Percentiles rank a stretch among this genome's conserved stretches.
Conservation (phyloP, 176 grass and related monocot species). For the Zea luxurians region DNA sequence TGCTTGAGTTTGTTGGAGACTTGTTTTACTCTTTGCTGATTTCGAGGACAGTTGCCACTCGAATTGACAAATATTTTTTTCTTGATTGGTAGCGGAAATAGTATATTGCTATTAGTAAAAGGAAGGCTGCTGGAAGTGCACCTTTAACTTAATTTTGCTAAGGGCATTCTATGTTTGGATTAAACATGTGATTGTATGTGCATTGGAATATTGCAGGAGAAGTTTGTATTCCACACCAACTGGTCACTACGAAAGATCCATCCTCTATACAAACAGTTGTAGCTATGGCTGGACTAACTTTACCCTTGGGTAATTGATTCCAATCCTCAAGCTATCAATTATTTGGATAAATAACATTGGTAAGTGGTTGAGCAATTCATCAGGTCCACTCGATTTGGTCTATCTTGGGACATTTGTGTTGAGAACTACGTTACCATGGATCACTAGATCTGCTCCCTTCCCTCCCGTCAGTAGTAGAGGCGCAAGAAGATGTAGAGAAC, state of each 20-base stretch:
- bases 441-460: no score
- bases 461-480: no score
- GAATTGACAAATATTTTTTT: not conserved
- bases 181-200: slow-evolving; percentile 13
- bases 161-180: slow-evolving; percentile 29
- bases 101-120: slow-evolving; percentile 4
- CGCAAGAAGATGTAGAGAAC: no score
- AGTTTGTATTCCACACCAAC: no score
- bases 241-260: no score
- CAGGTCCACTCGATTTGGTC: no score
- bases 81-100: not conserved
- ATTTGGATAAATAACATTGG: no score
- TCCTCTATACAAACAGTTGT: slow-evolving; percentile 73
- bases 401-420: no score
- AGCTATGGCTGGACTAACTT: slow-evolving; percentile 63
- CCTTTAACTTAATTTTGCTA: not conserved
- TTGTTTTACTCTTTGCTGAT: not conserved
- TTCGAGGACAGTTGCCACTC: slow-evolving; percentile 4
- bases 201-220: no score
- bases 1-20: slow-evolving; percentile 3
- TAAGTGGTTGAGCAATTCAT: no score
- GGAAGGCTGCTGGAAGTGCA: slow-evolving; percentile 16
- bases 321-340: slow-evolving; percentile 24
- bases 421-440: no score
- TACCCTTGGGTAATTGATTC: slow-evolving; percentile 71